Base-by-base conservation (phyloP, 495 filamentous ascomycete species). In the Pseudoneurospora amorphoporcata region DNA sequence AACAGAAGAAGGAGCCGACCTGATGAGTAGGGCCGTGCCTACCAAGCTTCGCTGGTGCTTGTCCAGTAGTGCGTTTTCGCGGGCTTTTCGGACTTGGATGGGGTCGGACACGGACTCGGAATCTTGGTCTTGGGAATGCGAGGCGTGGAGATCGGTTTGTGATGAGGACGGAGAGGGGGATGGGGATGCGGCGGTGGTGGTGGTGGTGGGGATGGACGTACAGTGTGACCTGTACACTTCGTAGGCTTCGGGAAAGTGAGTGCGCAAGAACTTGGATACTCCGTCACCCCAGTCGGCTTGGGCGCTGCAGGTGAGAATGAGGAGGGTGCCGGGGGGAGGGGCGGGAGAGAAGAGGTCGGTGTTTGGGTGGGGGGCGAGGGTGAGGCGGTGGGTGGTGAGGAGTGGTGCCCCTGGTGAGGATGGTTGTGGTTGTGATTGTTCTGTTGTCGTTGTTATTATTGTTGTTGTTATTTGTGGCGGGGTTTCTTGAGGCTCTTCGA, bases 251-350 rank as follows among this genome's bases (percentile, higher is more conserved):
- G 78, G 79, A 68, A 77, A 80, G 3, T 9, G 71, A 3, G 42
- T 38, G n/a, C 40, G 68, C 42, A 81, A 81, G 35, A 58, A 71
- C 0, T 23, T 35, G 32, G 78, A 75, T 68, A 80, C 76, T 39
- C 77, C 77, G 69, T 69, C 75, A 42, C 72, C 69, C 77, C 76
- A 80, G 32, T 69, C 70, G 42, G 77, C 78, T 12, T 72, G 8
- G 42, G 43, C 19, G 72, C 79, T 80, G 74, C 78, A 80, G 35
- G 78, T 74, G 75, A 78, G 75, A 72, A 80, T 80, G 47, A 81
- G 72, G 42, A 79, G 71, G 7, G 76, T 69, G 43, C 72, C 65
- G 19, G 73, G 71, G 7, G 78, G 77, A n/a, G 75, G 75, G 32
- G 70, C 43, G 72, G 53, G 14, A 1, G 53, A 65, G 4, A 80